Percentiles rank a stretch among this genome's conserved stretches.
Evolutionary conservation across 176 grass and related monocot genomes (phyloP).

Genomic region (Ampelocalamus luodianensis): DNA sequence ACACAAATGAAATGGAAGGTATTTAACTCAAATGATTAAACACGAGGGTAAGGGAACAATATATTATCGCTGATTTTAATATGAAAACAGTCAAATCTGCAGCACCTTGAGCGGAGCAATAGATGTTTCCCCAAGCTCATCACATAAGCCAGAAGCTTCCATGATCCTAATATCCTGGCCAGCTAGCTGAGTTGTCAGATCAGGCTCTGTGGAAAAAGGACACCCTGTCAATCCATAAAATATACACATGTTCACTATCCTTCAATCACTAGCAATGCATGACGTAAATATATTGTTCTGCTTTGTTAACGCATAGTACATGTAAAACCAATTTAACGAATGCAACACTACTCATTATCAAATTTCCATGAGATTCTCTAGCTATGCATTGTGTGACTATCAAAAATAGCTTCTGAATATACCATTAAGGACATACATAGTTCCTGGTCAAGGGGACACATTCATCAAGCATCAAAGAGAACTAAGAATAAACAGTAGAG

Average conservation of each 20-base stretch:
- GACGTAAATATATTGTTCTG: background rate
- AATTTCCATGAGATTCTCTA: background rate
- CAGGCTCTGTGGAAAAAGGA: slow-evolving; percentile 28
- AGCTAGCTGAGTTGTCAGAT: slow-evolving; percentile 42
- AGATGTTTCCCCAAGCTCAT: slow-evolving; percentile 41
- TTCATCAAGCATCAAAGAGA: slow-evolving; percentile 21
- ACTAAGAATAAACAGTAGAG: background rate
- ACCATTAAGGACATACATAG: too few relatives aligned
- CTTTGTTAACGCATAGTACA: background rate
- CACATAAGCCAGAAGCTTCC: slow-evolving; percentile 48
- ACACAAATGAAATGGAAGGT: slow-evolving; percentile 3
- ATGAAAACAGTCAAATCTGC: slow-evolving; percentile 25
- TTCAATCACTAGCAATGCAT: slow-evolving; percentile 17
- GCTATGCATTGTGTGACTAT: background rate
- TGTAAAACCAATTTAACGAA: background rate
- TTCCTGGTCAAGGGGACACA: background rate
- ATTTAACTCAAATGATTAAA: slow-evolving; percentile 11
- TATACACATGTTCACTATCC: slow-evolving; percentile 25
- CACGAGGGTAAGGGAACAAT: background rate
- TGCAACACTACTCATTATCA: background rate
- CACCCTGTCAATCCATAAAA: slow-evolving; percentile 35
- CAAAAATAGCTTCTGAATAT: background rate
- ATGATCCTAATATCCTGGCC: slow-evolving; percentile 43
- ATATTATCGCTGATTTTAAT: background rate
- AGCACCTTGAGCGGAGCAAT: slow-evolving; percentile 49